Evolutionary conservation across 306 rosid species (phyloP).

Genomic region (Notholithocarpus densiflorus): DNA sequence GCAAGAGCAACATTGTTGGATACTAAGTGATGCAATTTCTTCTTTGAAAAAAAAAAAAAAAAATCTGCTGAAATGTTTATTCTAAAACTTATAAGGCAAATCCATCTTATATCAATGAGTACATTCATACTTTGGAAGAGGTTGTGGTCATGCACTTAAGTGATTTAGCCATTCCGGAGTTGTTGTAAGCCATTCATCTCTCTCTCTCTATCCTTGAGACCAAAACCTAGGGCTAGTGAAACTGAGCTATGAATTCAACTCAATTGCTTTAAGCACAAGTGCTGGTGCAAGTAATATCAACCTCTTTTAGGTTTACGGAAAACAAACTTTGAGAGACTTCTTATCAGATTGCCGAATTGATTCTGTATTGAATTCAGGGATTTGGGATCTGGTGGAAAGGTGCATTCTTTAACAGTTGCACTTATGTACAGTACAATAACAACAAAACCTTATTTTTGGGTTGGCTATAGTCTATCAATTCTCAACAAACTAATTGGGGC

Average conservation of each 20-base stretch:
- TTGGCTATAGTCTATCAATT: too few relatives aligned
- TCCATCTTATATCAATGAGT: background rate
- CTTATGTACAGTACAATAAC: too few relatives aligned
- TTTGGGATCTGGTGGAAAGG: background rate
- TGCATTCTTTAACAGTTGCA: background rate
- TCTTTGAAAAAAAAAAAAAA: background rate
- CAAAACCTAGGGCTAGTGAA: background rate
- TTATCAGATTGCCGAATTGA: background rate
- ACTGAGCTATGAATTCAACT: background rate
- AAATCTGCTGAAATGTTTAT: background rate
- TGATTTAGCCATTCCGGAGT: background rate
- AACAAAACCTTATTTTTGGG: too few relatives aligned
- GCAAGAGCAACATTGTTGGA: too few relatives aligned
- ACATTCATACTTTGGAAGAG: background rate
- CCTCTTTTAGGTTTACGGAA: background rate
- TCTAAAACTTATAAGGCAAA: background rate
- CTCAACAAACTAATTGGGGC: too few relatives aligned
- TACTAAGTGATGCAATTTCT: background rate
- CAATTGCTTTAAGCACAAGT: background rate
- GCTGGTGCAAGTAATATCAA: background rate
- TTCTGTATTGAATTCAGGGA: background rate
- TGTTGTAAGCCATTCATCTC: background rate
- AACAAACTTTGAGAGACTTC: background rate
- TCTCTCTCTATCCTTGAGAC: background rate
- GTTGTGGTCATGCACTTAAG: background rate